Evolutionary conservation across 495 filamentous ascomycete genomes (phyloP), one percentile per base, ranked within the genome.

Genomic region (Penicillium antarcticum): DNA sequence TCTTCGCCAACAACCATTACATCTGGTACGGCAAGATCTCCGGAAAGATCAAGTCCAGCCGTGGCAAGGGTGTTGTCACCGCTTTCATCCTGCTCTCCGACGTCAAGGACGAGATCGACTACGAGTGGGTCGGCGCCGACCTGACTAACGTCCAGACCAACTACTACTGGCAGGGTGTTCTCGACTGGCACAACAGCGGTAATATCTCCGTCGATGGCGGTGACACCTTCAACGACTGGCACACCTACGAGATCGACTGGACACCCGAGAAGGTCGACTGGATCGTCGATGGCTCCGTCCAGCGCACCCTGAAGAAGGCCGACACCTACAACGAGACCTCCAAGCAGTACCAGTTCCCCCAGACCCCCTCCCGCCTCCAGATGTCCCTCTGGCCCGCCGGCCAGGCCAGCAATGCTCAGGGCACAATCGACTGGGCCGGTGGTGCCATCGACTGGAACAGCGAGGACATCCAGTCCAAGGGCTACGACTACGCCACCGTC

Each of bases 51-150:
- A 96, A 91, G 80, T 92, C 89, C 6, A 87, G 86, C 51, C 83
- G 87, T 58, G 92, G 90, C 37, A 66, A 73, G 24, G 94, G 94
- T 75, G 94, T 97, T 29, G 90, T 98, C 5, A 91, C 91, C 17
- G 94, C 92, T 12, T 98, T 98, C 67, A 97, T 98, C 66, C 74
- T 97, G 56, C 80, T 97, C 59, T 87, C 85, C 29, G 94, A 97
- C 65, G 87, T 94, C 60, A 95, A 96, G 75, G 94, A 98, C 62
- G 94, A 98, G 68, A 95, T 98, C 62, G 94, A 98, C 69, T 97
- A 88, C 65, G 94, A 98, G 73, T 98, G 84, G 64, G 82, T 98
- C 47, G 94, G 94, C 48, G 79, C 80, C 40, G 88, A 97, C 57
- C 69, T 96, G 62, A 61, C 76, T 16, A 78, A 77, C 43, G 87